Base-by-base conservation (phyloP, 1,284 basidiomycete species). In the Phellopilus nigrolimitatus region DNA sequence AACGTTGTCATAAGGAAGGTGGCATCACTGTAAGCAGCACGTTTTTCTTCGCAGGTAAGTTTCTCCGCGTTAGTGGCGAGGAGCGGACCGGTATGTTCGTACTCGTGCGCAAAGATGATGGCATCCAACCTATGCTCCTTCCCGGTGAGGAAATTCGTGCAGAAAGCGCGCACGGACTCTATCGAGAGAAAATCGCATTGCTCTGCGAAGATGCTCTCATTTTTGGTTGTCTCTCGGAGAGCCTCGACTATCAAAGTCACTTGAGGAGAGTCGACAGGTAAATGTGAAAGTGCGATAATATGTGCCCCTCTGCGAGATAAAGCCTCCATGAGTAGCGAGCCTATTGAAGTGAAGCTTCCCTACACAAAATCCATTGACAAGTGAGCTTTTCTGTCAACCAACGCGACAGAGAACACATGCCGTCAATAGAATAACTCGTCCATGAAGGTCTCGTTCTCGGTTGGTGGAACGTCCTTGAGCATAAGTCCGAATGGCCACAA, bases 1-100 rank as follows among this genome's bases (percentile, higher is more conserved):
- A 90, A 72, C 0, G 90, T 92, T 6, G 79, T 73, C 13, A 92
- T 73, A 44, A 92, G 71, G 68, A 91, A 94, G 10, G 84, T 84
- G 67, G 66, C 0, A 66, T 63, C 47, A 76, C 74, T 41, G 81
- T 69, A 53, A 64, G 62, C 53, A 62, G 56, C 45, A 71, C 70
- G 5, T 63, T 62, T 4, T 62, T 63, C 9, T 62, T 61, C 24
- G 27, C 50, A 49, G 38, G 43, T 49, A 17, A 24, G 49, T 21
- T 34, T 54, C 2, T 55, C 59, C 44, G 61, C 59, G 27, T 60
- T 61, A 17, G 49, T 57, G 47, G 56, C 62, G 40, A 76, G 59
- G 1, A 78, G 53, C 0, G 76, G 68, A 0, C 84, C 86, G 36
- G 86, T 72, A 42, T 79, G 78, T 15, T 70, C 68, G 60, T 88